Evolutionary conservation across 805 yeast genomes (phyloP), one percentile per base, ranked within the genome.

Genomic region (Metschnikowia similis): DNA sequence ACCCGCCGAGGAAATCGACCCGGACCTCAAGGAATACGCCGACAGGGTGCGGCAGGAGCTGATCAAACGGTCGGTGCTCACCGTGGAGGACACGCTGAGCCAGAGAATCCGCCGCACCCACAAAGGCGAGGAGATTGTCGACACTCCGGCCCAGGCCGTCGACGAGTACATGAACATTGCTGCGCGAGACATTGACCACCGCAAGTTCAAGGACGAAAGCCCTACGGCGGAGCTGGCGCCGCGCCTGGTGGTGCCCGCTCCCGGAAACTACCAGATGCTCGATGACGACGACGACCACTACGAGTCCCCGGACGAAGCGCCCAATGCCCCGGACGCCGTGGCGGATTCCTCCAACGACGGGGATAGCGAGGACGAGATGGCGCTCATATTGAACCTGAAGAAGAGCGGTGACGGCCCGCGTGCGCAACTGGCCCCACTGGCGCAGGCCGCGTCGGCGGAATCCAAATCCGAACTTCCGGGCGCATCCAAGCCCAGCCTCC

Each of bases 71-170:
- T 77, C 87, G 14, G 86, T 90, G 11, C 68, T 90, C 45, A 83
- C 83, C 39, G 76, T 67, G 26, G 81, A 79, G 35, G 77, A 73
- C 36, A 65, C 60, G 30, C 81, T 75, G 31, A 62, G 68, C 29
- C 89, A 89, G 14, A 76, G 83, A 41, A 81, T 88, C 56, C 76
- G 89, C 56, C 76, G 89, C 59, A 88, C 96, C 3, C 96, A 89
- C 64, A 87, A 86, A 64, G 96, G 97, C 27, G 96, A 90, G 53
- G 91, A 87, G 61, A 65, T 87, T n/a, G 76, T 88, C 6, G 95
- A 86, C 49, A 57, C 57, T 30, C 56, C 61, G 34, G 61, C 63
- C 45, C 65, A 65, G 41, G 56, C 59, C 30, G 49, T 51, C n/a
- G 53, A 53, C 13, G 66, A 64, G 14, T 66, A 61, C 21, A 57